Evolutionary conservation across 345 rosid genomes (phyloP).

Genomic region (Aquilaria yunnanensis): DNA sequence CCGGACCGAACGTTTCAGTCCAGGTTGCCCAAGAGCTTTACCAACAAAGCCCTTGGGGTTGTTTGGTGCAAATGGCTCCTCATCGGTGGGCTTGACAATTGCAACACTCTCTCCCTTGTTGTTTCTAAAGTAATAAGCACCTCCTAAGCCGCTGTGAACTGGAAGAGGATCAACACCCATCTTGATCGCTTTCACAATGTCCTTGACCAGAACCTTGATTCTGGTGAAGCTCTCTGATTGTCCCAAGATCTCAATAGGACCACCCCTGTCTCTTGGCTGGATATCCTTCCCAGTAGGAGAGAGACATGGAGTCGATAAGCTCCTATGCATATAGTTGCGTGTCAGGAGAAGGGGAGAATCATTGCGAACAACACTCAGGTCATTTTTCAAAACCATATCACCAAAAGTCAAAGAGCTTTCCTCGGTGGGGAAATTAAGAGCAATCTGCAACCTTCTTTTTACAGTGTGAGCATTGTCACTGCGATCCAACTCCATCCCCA

Average conservation of each 20-base stretch:
- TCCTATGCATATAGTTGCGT: constrained; percentile 71
- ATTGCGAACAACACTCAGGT: constrained; percentile 79
- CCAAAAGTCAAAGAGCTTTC: constrained; percentile 81
- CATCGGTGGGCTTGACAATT: constrained; percentile 96
- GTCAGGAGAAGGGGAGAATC: constrained; percentile 88
- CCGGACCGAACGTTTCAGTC: constrained; percentile 91
- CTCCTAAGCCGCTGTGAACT: constrained; percentile 87
- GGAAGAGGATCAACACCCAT: constrained; percentile 77
- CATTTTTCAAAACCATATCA: constrained; percentile 80
- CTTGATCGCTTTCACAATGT: constrained; percentile 77
- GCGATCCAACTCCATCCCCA: constrained; percentile 99
- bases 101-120: constrained; percentile 70
- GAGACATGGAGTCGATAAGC: constrained; percentile 98
- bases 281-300: constrained; percentile 81
- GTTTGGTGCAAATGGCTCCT: constrained; percentile 99
- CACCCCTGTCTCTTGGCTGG: constrained; percentile 76
- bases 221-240: constrained; percentile 45
- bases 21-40: constrained; percentile 95
- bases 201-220: constrained; percentile 51
- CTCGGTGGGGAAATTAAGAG: constrained; percentile 77
- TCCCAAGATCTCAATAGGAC: constrained; percentile 86
- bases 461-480: constrained; percentile 88
- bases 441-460: constrained; percentile 89
- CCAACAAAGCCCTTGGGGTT: constrained; percentile 98
- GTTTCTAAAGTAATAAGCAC: constrained; percentile 87